A percentile compares a stretch with the other conserved stretches of the same genome.
Evolutionary conservation across 2,329 filamentous ascomycete genomes (phyloP).

Genomic region (Exophiala spinifera): DNA sequence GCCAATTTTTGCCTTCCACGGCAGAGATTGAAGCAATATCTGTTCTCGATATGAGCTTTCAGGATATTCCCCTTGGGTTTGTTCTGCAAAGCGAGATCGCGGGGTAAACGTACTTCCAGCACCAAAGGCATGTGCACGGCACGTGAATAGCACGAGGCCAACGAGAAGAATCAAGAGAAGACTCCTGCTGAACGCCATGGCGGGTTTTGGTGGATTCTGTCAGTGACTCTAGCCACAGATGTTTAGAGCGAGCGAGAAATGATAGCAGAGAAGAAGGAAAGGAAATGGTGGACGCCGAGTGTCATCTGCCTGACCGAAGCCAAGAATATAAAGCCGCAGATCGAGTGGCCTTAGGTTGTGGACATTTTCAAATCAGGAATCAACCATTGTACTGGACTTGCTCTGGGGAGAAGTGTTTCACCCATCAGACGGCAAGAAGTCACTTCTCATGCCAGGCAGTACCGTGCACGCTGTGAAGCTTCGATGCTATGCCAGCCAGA

Average conservation of each 20-base stretch:
- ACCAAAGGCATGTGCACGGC: conserved; percentile 43
- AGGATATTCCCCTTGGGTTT: no score
- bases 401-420: no score
- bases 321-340: background rate
- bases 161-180: conserved; percentile 32
- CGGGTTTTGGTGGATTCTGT: background rate
- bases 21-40: conserved; percentile 50
- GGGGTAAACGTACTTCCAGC: conserved; percentile 41
- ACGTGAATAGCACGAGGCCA: conserved; percentile 37
- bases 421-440: no score
- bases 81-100: conserved; percentile 10
- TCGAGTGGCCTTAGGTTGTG: background rate
- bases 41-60: conserved; percentile 18
- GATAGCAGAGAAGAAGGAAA: background rate
- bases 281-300: background rate
- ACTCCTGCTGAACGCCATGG: conserved; percentile 23
- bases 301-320: background rate
- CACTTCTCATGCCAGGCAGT: background rate
- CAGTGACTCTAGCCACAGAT: background rate
- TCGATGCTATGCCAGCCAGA: background rate
- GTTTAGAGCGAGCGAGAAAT: background rate
- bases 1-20: conserved; percentile 52
- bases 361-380: no score
- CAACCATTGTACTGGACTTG: no score
- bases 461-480: background rate